Base-by-base conservation (phyloP, 179 eudicot genomes). In the Heliamphora pulchella region DNA sequence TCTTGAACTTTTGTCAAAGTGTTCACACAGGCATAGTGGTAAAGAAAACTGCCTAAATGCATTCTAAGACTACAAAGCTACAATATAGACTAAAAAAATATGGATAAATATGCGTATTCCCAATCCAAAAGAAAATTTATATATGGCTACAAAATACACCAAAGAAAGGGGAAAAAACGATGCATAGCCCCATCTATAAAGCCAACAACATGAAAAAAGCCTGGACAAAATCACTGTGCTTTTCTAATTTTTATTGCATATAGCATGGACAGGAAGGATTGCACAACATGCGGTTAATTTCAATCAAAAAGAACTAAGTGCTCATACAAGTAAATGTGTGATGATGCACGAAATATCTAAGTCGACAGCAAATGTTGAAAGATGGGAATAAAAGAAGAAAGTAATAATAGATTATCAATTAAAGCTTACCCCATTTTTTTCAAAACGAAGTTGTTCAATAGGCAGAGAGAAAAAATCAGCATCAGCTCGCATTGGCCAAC, bases 401-500 rank as follows among this genome's bases (percentile, higher is more conserved):
- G 44, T 55, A 57, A 61, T 43, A 57, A 69, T 17, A 68, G 8
- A 55, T 17, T 54, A 17, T 58, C 68, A 79, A 43, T 1, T 22
- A 17, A 55, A 57, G 48, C 85, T 67, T 84, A 94, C 98, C 89
- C 85, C 93, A 76, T 80, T 86, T 83, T 82, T 90, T 31, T 91
- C 96, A 74, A 59, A 72, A 43, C 8, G 76, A 68, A 13, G 74
- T 53, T 81, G 57, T 50, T 79, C 83, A 53, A 54, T 59, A n/a
- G 88, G 88, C 78, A 58, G 75, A 81, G 88, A 84, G 82, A 94
- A 94, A 85, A 91, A 94, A 89, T 90, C 98, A 64, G 94, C 94
- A 83, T 90, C 94, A 63, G 89, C 93, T 50, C 98, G 91, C 98
- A 94, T 94, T 44, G 98, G 98, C 98, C 98, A 94, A 81, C 97